Evolutionary conservation across 768 basidiomycete genomes (phyloP).

Genomic region (Artomyces pyxidatus): DNA sequence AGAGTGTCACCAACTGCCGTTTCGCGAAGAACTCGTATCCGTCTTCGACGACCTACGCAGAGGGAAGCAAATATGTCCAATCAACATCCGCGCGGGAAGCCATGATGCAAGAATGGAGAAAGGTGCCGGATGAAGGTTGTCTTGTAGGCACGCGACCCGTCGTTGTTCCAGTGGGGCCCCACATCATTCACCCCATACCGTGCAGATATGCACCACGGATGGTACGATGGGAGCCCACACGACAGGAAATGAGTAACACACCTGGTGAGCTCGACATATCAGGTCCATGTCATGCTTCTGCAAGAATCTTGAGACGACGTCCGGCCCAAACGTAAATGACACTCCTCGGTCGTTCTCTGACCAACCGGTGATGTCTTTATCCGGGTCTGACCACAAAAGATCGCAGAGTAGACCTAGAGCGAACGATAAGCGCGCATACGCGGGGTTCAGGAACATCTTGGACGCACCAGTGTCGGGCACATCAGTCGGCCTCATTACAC

Average conservation of each 20-base stretch:
- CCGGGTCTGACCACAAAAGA: conserved; percentile 97
- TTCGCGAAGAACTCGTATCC: conserved; percentile 99
- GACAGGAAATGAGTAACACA: conserved; percentile 28
- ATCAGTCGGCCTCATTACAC: conserved; percentile 98
- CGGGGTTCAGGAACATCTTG: background rate
- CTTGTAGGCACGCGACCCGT: too few relatives aligned
- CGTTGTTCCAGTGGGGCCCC: background rate
- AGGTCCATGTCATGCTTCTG: conserved; percentile 99
- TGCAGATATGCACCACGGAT: background rate
- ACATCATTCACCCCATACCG: background rate
- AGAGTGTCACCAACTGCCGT: conserved; percentile 91
- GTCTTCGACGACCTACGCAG: conserved; percentile 93
- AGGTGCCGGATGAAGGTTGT: too few relatives aligned
- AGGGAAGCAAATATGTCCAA: background rate
- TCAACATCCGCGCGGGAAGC: background rate
- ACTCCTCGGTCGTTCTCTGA: conserved; percentile 99
- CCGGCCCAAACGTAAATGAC: conserved; percentile 97
- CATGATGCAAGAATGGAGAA: background rate
- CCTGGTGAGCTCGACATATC: conserved; percentile 98
- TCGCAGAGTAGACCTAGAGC: conserved; percentile 83
- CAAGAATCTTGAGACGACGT: conserved; percentile 95
- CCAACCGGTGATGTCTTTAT: conserved; percentile 99
- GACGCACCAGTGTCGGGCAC: conserved; percentile 91
- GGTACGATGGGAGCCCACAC: background rate
- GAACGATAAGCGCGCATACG: conserved; percentile 5